Percentiles rank a stretch among this genome's conserved stretches.
phyloP scores from a whole-genome alignment of 495 filamentous ascomycete genomes.

The Penicillium paradoxum region DNA sequence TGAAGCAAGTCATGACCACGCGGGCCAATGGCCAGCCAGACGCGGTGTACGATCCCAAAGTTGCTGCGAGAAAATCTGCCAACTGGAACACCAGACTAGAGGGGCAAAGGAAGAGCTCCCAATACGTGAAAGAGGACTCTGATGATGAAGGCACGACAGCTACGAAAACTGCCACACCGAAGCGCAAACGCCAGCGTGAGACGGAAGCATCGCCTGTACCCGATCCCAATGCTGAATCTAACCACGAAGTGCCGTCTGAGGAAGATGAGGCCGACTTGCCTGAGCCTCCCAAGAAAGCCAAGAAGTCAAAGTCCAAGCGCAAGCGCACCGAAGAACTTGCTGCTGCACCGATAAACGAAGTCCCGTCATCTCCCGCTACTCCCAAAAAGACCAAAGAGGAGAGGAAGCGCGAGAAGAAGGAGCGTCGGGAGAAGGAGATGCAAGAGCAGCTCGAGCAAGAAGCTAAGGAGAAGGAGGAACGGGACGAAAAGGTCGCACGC shows the following conservation, averaged over 20 bases:
- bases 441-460: constrained; percentile 3
- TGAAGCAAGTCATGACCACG: constrained; percentile 10
- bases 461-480: neutral
- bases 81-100: neutral
- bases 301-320: constrained; percentile 6
- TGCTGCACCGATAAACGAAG: neutral
- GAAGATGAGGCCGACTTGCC: neutral
- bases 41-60: constrained; percentile 22
- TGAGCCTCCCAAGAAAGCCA: neutral
- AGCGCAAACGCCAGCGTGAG: neutral
- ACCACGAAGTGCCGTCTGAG: neutral
- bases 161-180: neutral
- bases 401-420: constrained; percentile 10
- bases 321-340: neutral
- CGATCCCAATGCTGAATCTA: neutral
- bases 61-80: constrained; percentile 1
- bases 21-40: constrained; percentile 23
- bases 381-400: constrained; percentile 5
- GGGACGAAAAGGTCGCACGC: neutral
- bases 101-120: constrained; percentile 18
- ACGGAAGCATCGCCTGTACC: neutral
- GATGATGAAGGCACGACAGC: neutral
- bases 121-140: constrained; percentile 21
- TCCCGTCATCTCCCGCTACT: neutral
- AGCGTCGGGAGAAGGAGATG: constrained; percentile 5